Conservation (phyloP, 495 filamentous ascomycete species). For the Articulospora tetracladia region DNA sequence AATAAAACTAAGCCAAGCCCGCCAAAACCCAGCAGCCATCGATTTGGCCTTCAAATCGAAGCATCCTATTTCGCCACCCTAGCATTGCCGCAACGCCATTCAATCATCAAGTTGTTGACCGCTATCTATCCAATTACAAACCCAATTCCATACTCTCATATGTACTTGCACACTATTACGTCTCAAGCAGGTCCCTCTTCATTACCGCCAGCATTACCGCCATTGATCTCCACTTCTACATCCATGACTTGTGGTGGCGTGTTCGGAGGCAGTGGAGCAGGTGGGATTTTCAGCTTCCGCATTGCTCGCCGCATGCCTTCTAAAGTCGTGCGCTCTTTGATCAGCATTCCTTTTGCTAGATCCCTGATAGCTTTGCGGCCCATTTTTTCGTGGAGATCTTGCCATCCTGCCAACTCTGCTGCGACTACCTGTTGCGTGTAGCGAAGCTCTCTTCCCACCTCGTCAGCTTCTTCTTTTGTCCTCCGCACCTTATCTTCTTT, state of each 20-base stretch:
- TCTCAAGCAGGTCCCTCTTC: background rate
- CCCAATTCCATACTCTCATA: background rate
- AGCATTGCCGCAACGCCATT: background rate
- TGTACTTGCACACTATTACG: background rate
- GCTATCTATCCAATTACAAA: background rate
- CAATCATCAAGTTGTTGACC: too few species aligned
- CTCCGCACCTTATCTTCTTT: conserved; percentile 68
- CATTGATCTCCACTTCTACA: conserved; percentile 1
- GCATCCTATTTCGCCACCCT: too few species aligned
- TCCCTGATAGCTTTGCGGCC: conserved; percentile 69
- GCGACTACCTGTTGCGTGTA: conserved; percentile 95
- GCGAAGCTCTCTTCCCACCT: conserved; percentile 70
- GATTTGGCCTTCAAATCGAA: too few species aligned
- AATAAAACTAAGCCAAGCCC: too few species aligned
- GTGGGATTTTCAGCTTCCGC: conserved; percentile 40
- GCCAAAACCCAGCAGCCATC: background rate
- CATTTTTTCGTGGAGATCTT: conserved; percentile 77
- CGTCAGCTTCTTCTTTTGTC: conserved; percentile 58
- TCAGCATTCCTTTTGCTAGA: conserved; percentile 72
- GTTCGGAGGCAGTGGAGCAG: background rate
- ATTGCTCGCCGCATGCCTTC: conserved; percentile 78
- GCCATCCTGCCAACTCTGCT: conserved; percentile 87
- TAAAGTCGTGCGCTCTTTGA: conserved; percentile 72
- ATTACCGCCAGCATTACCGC: background rate
- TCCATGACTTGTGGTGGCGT: background rate